Evolutionary conservation across 1,284 basidiomycete species (phyloP).

Genomic region (Heterobasidion parviporum): DNA sequence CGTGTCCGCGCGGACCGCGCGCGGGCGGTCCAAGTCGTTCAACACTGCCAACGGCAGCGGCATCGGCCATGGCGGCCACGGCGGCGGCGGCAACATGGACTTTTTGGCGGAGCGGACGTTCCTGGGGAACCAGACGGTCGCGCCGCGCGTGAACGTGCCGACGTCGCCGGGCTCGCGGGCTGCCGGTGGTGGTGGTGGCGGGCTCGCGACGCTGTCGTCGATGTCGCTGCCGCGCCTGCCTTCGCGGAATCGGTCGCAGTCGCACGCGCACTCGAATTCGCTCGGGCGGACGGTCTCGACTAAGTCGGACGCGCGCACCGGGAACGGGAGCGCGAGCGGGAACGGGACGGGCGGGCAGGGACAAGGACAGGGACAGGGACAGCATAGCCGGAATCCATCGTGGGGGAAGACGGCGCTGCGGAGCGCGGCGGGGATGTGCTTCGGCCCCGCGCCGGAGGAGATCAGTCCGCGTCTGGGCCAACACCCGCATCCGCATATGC

Average conservation of each 20-base stretch:
- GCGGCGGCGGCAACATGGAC: slow-evolving; percentile 31
- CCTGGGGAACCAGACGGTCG: slow-evolving; percentile 50
- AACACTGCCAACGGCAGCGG: neutral
- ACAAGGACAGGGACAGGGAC: slow-evolving; percentile 27
- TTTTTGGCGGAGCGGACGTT: slow-evolving; percentile 54
- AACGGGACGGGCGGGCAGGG: slow-evolving; percentile 12
- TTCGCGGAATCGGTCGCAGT: slow-evolving; percentile 9
- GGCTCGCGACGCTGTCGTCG: slow-evolving; percentile 17
- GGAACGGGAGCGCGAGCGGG: neutral
- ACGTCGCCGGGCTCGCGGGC: slow-evolving; percentile 6
- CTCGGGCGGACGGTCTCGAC: slow-evolving; percentile 18
- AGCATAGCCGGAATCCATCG: slow-evolving; percentile 47
- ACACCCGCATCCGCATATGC: neutral
- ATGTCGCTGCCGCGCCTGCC: slow-evolving; percentile 36
- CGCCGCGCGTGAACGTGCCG: slow-evolving; percentile 36
- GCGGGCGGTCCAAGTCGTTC: slow-evolving; percentile 54
- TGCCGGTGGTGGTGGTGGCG: slow-evolving; percentile 9
- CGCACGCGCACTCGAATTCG: slow-evolving; percentile 18
- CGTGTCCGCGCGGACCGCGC: slow-evolving; percentile 29
- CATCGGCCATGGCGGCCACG: neutral
- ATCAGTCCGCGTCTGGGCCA: slow-evolving; percentile 13
- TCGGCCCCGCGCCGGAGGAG: slow-evolving; percentile 9
- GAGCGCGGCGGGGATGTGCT: slow-evolving; percentile 32
- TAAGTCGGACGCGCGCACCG: neutral
- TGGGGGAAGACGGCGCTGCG: slow-evolving; percentile 50